A percentile compares a stretch with the other conserved stretches of the same genome.
Evolutionary conservation across 768 basidiomycete species (phyloP).

Genomic region (Boletus subcaerulescens): DNA sequence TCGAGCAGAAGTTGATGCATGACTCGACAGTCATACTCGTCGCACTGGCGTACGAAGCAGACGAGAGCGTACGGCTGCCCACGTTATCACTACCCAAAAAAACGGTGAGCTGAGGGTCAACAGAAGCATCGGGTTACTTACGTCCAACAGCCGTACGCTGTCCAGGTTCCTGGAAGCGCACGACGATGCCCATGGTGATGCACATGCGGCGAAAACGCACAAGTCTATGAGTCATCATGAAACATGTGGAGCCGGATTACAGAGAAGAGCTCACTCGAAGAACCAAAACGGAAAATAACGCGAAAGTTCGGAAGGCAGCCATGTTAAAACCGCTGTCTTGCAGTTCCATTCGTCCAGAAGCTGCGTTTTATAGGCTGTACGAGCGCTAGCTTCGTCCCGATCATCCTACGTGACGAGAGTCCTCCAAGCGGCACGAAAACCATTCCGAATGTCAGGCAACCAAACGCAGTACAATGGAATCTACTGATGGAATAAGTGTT

Average conservation of each 20-base stretch:
- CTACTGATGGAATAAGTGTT: background rate
- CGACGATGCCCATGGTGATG: conserved; percentile 12
- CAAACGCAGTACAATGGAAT: background rate
- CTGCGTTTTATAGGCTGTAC: conserved; percentile 12
- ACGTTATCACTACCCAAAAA: conserved; percentile 48
- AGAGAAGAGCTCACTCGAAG: conserved; percentile 5
- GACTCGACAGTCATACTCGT: conserved; percentile 60
- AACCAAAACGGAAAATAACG: background rate
- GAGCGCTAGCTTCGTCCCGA: conserved; percentile 6
- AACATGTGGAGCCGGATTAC: background rate
- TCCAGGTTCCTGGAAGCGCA: conserved; percentile 53
- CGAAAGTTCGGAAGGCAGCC: conserved; percentile 3
- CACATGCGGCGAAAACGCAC: conserved; percentile 1
- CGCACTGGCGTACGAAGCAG: conserved; percentile 42
- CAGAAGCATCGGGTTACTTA: conserved; percentile 26
- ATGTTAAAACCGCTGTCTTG: conserved; percentile 5
- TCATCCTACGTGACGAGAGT: background rate
- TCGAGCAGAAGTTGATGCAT: conserved; percentile 44
- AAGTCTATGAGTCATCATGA: conserved; percentile 10
- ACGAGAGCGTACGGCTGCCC: conserved; percentile 56
- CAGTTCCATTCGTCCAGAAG: background rate
- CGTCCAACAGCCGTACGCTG: conserved; percentile 60
- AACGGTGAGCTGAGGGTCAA: conserved; percentile 9
- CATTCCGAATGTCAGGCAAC: background rate
- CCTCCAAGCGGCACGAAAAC: background rate